Conservation (phyloP, 495 filamentous ascomycete species). For the Margaritispora aquatica region DNA sequence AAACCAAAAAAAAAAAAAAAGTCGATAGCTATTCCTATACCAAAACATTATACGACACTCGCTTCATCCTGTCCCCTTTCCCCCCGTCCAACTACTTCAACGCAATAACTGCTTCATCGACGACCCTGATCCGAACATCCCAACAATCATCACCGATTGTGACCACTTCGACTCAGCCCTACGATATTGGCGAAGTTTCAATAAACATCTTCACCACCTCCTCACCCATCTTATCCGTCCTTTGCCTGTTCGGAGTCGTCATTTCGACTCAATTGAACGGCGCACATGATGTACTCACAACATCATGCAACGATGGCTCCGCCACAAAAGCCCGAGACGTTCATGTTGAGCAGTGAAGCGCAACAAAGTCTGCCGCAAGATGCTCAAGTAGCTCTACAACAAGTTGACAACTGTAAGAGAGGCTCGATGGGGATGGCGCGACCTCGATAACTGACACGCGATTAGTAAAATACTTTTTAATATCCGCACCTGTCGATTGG, state of each 20-base stretch:
- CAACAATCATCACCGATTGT: constrained; percentile 7
- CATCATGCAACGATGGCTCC: constrained; percentile 41
- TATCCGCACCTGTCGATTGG: constrained; percentile 98
- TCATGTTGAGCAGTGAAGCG: constrained; percentile 93
- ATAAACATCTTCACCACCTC: constrained; percentile 8
- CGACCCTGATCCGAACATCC: constrained; percentile 15
- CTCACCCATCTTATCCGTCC: constrained; percentile 13
- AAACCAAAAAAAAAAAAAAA: constrained; percentile 1
- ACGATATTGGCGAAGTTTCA: constrained; percentile 14
- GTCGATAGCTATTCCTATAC: not conserved
- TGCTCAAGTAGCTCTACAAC: constrained; percentile 93
- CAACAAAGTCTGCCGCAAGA: constrained; percentile 94
- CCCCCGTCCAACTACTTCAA: constrained; percentile 1
- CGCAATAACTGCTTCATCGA: constrained; percentile 23
- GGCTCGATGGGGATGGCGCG: not conserved
- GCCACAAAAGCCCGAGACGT: constrained; percentile 89
- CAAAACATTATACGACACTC: constrained; percentile 21
- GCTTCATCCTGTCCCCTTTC: constrained; percentile 19
- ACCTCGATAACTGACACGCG: not conserved
- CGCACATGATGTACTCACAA: constrained; percentile 45
- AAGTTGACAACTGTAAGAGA: constrained; percentile 93
- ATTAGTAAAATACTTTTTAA: constrained; percentile 98
- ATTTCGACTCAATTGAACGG: constrained; percentile 28
- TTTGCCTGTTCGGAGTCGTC: constrained; percentile 13
- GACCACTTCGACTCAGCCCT: not conserved